A percentile compares a stretch with the other conserved stretches of the same genome.
Evolutionary conservation across 139 green algal genomes (phyloP).

Genomic region (Ettlia oleoabundans): DNA sequence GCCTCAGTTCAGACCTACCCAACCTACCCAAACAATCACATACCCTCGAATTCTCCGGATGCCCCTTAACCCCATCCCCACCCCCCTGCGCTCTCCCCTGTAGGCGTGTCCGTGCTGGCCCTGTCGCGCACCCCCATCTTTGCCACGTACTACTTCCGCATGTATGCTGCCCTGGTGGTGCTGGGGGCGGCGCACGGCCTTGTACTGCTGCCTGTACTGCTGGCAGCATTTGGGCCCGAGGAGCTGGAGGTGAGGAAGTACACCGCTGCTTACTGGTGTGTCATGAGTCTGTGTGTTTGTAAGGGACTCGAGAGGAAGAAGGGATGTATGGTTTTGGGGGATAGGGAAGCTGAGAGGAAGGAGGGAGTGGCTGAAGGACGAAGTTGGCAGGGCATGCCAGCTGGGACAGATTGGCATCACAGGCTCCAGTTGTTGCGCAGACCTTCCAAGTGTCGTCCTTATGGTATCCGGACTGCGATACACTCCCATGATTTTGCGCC

Average conservation of each 20-base stretch:
- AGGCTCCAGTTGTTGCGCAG: too few relatives aligned
- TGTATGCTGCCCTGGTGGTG: slow-evolving; percentile 90
- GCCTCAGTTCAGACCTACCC: too few relatives aligned
- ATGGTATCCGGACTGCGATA: too few relatives aligned
- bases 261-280: too few relatives aligned
- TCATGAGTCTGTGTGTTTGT: background rate
- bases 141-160: slow-evolving; percentile 72
- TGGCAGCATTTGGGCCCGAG: slow-evolving; percentile 66
- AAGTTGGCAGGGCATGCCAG: too few relatives aligned
- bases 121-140: slow-evolving; percentile 83
- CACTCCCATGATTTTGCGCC: too few relatives aligned
- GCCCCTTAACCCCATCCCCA: background rate
- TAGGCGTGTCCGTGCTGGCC: slow-evolving; percentile 82
- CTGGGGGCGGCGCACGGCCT: slow-evolving; percentile 86
- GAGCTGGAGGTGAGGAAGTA: slow-evolving; percentile 21
- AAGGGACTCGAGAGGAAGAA: background rate
- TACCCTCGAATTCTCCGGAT: background rate
- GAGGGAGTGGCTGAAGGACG: too few relatives aligned
- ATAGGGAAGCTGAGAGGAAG: too few relatives aligned
- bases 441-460: too few relatives aligned
- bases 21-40: background rate
- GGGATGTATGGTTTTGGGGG: background rate
- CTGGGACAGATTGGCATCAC: too few relatives aligned
- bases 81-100: background rate
- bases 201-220: slow-evolving; percentile 87